These are phyloP conservation scores for Microascus cirrosus DNA, from an alignment of 2,329 filamentous ascomycete species.

Conservation along the genomic window DNA sequence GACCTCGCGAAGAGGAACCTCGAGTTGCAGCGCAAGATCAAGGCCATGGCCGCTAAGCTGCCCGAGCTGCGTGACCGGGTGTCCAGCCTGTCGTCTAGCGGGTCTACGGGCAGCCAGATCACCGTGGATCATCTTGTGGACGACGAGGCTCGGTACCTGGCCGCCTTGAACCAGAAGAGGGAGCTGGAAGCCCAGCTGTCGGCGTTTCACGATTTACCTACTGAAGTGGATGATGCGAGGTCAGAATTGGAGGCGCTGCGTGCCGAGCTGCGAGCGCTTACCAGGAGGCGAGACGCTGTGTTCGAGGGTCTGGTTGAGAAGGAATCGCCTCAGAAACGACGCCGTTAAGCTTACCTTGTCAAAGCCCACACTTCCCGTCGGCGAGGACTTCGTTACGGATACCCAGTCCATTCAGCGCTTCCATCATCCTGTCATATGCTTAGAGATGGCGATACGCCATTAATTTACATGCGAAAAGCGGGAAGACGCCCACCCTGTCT, in stretches of 20 bases:
- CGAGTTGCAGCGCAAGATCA: conserved; percentile 60
- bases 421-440: neutral
- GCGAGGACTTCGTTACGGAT: neutral
- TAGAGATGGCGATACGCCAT: neutral
- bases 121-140: conserved; percentile 46
- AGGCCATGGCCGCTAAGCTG: conserved; percentile 20
- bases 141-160: conserved; percentile 47
- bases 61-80: conserved; percentile 31
- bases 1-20: conserved; percentile 59
- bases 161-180: conserved; percentile 45
- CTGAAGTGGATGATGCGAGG: conserved; percentile 57
- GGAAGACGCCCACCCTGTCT: neutral
- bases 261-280: conserved; percentile 49
- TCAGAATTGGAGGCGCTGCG: conserved; percentile 59
- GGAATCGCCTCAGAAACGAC: conserved; percentile 19
- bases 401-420: neutral
- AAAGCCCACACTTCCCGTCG: neutral
- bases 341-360: neutral
- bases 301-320: conserved; percentile 64
- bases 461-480: neutral
- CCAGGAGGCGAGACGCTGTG: conserved; percentile 54
- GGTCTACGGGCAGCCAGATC: conserved; percentile 22
- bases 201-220: conserved; percentile 61
- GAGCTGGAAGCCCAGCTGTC: conserved; percentile 51
- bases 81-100: conserved; percentile 22